These are phyloP conservation scores for Solanum etuberosum DNA, from an alignment of 257 asterid genomes.

Conservation along the genomic window DNA sequence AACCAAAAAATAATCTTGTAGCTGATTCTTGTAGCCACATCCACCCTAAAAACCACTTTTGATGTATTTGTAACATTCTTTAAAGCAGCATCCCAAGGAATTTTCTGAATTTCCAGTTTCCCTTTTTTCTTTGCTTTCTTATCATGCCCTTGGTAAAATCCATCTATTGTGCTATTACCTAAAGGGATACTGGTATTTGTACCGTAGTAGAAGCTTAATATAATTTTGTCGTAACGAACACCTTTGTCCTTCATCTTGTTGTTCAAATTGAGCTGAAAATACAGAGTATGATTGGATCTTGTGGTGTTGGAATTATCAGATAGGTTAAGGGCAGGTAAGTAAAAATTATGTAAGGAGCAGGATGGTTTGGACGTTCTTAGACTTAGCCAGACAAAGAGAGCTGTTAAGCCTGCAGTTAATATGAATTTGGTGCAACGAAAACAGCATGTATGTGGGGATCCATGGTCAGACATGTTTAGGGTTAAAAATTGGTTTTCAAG, in stretches of 20 bases:
- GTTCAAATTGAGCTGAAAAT: constrained; percentile 40
- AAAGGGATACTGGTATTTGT: constrained; percentile 15
- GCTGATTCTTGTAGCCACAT: constrained; percentile 43
- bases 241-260: constrained; percentile 72
- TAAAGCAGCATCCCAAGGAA: constrained; percentile 51
- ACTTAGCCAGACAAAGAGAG: constrained; percentile 81
- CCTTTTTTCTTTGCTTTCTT: constrained; percentile 28
- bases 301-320: constrained; percentile 18
- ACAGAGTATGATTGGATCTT: constrained; percentile 35
- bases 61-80: constrained; percentile 24
- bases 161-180: constrained; percentile 31
- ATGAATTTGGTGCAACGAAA: constrained; percentile 53
- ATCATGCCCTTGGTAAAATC: constrained; percentile 65
- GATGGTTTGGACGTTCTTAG: constrained; percentile 59
- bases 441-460: not conserved
- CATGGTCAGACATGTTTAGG: not conserved
- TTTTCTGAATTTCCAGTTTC: constrained; percentile 17
- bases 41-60: constrained; percentile 37
- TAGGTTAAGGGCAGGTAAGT: constrained; percentile 47
- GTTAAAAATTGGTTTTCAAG: not conserved
- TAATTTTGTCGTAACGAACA: constrained; percentile 37
- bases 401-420: constrained; percentile 64
- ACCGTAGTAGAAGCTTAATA: constrained; percentile 27
- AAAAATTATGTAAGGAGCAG: constrained; percentile 35
- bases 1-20: constrained; percentile 45